These are phyloP conservation scores for Pseudodiploospora longispora DNA, from an alignment of 2,329 filamentous ascomycete genomes.

Conservation along the genomic window DNA sequence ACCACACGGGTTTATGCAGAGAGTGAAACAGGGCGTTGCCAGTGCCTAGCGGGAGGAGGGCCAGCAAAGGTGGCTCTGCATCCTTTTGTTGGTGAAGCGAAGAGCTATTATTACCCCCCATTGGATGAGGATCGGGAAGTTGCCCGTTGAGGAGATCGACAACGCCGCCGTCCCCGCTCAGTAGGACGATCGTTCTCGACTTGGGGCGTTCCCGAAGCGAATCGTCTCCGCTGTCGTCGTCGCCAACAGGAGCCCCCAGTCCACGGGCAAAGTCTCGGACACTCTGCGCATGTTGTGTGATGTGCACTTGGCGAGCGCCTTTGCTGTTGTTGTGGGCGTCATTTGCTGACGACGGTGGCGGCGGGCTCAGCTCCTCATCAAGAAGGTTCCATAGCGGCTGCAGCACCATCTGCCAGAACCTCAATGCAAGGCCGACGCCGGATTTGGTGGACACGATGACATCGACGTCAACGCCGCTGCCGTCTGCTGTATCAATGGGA, in stretches of 20 bases:
- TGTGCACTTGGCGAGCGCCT: slow-evolving; percentile 33
- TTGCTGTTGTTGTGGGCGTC: not conserved
- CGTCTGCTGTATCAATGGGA: not conserved
- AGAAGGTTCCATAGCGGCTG: slow-evolving; percentile 44
- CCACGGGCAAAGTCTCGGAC: slow-evolving; percentile 54
- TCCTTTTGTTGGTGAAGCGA: not conserved
- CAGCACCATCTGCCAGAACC: slow-evolving; percentile 49
- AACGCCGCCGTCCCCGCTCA: slow-evolving; percentile 83
- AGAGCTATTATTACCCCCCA: not conserved
- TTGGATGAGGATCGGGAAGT: not conserved
- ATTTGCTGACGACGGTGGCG: not conserved
- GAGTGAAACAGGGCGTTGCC: slow-evolving; percentile 59
- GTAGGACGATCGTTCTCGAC: slow-evolving; percentile 57
- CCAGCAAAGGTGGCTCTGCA: slow-evolving; percentile 34
- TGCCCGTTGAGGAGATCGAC: slow-evolving; percentile 71
- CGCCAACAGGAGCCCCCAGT: not conserved
- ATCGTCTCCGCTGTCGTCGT: slow-evolving; percentile 18
- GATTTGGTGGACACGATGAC: slow-evolving; percentile 61
- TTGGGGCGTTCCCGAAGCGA: slow-evolving; percentile 19
- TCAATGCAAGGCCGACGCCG: slow-evolving; percentile 48
- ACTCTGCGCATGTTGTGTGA: slow-evolving; percentile 55
- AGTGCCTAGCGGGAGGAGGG: slow-evolving; percentile 53
- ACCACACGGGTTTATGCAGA: slow-evolving; percentile 50
- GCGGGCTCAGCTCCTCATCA: slow-evolving; percentile 14
- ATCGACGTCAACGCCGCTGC: slow-evolving; percentile 34